A percentile compares a stretch with the other conserved stretches of the same genome.
phyloP scores from a whole-genome alignment of 768 basidiomycete species.

The Pleurotus tuoliensis region DNA sequence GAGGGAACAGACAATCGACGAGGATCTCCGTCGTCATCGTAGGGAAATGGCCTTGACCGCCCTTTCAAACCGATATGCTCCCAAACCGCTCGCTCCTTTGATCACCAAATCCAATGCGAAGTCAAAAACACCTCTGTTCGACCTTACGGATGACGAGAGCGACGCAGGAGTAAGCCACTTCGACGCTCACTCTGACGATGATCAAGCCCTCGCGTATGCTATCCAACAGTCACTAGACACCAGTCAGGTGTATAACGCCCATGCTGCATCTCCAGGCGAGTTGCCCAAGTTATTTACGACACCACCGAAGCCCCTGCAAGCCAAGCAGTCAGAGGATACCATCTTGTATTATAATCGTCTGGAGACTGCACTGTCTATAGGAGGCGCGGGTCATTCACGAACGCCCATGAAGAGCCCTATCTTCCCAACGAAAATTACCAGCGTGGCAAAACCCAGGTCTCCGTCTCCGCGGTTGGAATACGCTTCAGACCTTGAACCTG shows the following conservation, averaged over 20 bases:
- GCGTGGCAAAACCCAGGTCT: not conserved
- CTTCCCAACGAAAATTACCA: not conserved
- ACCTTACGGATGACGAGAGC: conserved; percentile 45
- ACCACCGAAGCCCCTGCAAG: not conserved
- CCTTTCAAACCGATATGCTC: conserved; percentile 45
- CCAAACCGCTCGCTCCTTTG: conserved; percentile 29
- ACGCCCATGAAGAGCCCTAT: conserved; percentile 9
- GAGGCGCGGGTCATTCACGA: conserved; percentile 44
- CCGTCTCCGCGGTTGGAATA: conserved; percentile 2
- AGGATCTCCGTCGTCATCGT: conserved; percentile 62
- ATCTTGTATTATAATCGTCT: conserved; percentile 47
- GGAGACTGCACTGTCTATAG: conserved; percentile 67
- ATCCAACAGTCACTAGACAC: conserved; percentile 59
- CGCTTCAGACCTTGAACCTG: not conserved
- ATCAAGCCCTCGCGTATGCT: conserved; percentile 55
- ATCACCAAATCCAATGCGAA: conserved; percentile 27
- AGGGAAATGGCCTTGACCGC: conserved; percentile 59
- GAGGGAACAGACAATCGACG: conserved; percentile 36
- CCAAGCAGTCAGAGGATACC: not conserved
- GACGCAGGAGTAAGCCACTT: conserved; percentile 16
- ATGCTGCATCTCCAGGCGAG: not conserved
- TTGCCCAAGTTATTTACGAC: conserved; percentile 13
- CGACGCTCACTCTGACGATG: conserved; percentile 43
- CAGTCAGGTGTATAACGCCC: not conserved
- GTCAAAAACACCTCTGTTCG: conserved; percentile 46